phyloP scores from a whole-genome alignment of 495 filamentous ascomycete genomes.

The Penicillium chermesinum region DNA sequence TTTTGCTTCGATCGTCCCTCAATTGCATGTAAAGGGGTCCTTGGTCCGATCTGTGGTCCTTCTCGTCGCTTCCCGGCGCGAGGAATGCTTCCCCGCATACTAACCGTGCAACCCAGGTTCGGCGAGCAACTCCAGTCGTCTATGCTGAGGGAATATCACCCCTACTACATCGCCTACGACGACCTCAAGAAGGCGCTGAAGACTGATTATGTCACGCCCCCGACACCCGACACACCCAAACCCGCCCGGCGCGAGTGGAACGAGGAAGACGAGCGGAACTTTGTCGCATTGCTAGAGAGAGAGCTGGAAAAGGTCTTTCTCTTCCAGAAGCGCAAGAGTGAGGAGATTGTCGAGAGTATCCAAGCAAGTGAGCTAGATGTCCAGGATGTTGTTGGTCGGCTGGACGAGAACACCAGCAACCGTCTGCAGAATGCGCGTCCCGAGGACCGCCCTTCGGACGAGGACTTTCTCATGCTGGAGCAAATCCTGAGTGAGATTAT shows the following conservation, averaged over 20 bases:
- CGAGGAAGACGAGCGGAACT: conserved; percentile 85
- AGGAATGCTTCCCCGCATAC: conserved; percentile 14
- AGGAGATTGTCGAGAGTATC: conserved; percentile 89
- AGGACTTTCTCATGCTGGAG: conserved; percentile 91
- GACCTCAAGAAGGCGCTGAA: conserved; percentile 85
- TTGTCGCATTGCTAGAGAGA: conserved; percentile 77
- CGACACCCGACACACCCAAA: conserved; percentile 49
- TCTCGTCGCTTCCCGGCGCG: background rate
- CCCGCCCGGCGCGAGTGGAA: conserved; percentile 69
- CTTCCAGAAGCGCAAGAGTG: conserved; percentile 92
- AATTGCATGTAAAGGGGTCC: too few species aligned
- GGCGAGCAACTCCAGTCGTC: conserved; percentile 91
- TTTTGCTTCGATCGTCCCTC: background rate
- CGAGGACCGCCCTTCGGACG: conserved; percentile 56
- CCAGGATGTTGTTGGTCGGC: conserved; percentile 70
- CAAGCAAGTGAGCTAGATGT: conserved; percentile 83
- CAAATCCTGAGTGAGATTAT: conserved; percentile 96
- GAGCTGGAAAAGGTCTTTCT: conserved; percentile 96
- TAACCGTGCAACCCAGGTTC: conserved; percentile 64
- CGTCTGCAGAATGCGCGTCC: conserved; percentile 18
- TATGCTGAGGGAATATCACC: conserved; percentile 90
- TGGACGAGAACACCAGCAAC: conserved; percentile 39
- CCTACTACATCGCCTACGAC: conserved; percentile 97
- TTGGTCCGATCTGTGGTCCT: background rate
- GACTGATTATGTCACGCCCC: conserved; percentile 55